These are phyloP conservation scores for Cladosporium sp. DNA, from an alignment of 2,329 filamentous ascomycete species.

Conservation along the genomic window DNA sequence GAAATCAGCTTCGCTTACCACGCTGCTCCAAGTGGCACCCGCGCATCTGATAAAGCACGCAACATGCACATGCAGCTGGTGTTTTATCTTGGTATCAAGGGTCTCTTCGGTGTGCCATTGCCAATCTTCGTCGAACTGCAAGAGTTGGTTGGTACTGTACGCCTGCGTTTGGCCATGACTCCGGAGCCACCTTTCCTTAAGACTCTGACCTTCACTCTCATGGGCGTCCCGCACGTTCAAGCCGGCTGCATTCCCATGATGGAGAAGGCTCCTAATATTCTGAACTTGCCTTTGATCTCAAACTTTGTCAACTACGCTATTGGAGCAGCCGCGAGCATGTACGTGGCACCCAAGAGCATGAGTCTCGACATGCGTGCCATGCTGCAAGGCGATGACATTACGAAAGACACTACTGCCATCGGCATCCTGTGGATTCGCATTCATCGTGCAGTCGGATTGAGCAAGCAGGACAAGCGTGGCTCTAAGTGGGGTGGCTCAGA, in stretches of 20 bases:
- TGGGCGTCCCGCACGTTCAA: constrained; percentile 86
- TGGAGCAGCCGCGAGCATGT: constrained; percentile 78
- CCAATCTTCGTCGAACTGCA: constrained; percentile 86
- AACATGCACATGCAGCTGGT: constrained; percentile 98
- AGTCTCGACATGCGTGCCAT: constrained; percentile 87
- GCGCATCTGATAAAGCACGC: constrained; percentile 67
- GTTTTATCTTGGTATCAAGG: constrained; percentile 88
- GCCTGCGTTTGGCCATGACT: constrained; percentile 77
- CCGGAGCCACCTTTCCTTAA: constrained; percentile 92
- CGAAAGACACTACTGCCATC: constrained; percentile 81
- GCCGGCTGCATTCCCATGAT: constrained; percentile 91
- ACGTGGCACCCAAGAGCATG: constrained; percentile 85
- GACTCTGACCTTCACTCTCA: constrained; percentile 85
- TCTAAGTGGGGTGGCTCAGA: constrained; percentile 85
- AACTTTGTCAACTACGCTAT: constrained; percentile 98
- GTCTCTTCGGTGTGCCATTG: constrained; percentile 81
- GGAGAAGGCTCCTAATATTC: constrained; percentile 82
- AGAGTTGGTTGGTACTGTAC: constrained; percentile 84
- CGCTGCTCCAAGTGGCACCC: constrained; percentile 66
- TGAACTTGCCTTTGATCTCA: constrained; percentile 88
- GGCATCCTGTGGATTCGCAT: constrained; percentile 93
- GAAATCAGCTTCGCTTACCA: constrained; percentile 91
- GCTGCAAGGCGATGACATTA: constrained; percentile 84
- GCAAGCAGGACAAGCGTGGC: constrained; percentile 83
- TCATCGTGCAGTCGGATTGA: constrained; percentile 78